A percentile compares a stretch with the other conserved stretches of the same genome.
phyloP scores from a whole-genome alignment of 495 filamentous ascomycete genomes.

The Aspergillus kassunensis region DNA sequence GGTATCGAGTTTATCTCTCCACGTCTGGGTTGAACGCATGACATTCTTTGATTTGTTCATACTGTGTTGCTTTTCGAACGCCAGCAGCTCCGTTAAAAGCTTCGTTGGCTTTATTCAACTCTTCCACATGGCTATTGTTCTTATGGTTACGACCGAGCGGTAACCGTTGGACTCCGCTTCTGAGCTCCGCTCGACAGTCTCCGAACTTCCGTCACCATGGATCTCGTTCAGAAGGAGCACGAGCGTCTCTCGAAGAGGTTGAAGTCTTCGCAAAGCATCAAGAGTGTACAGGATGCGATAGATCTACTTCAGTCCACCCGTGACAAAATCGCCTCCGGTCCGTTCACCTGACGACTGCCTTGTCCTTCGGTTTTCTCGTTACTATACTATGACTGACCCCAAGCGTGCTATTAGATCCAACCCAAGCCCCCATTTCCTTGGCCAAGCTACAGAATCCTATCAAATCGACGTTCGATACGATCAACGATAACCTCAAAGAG shows the following conservation, averaged over 20 bases:
- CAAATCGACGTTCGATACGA: slow-evolving; percentile 68
- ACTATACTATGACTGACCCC: slow-evolving; percentile 11
- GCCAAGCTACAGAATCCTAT: slow-evolving; percentile 81
- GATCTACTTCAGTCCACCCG: slow-evolving; percentile 68
- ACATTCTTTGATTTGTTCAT: not conserved
- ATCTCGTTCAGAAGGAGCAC: slow-evolving; percentile 68
- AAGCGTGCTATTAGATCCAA: slow-evolving; percentile 53
- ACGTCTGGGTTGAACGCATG: not conserved
- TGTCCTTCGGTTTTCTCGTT: slow-evolving; percentile 1
- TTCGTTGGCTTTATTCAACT: not conserved
- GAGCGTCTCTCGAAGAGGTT: slow-evolving; percentile 62
- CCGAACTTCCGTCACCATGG: slow-evolving; percentile 48
- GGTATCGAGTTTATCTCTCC: not conserved
- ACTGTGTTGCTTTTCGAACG: too few species aligned
- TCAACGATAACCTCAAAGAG: slow-evolving; percentile 76
- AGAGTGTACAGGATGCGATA: slow-evolving; percentile 77
- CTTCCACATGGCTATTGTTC: slow-evolving; percentile 18
- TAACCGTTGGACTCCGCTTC: slow-evolving; percentile 24
- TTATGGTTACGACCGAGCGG: slow-evolving; percentile 17
- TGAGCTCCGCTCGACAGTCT: slow-evolving; percentile 10
- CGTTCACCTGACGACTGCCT: slow-evolving; percentile 12
- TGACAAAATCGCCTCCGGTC: slow-evolving; percentile 64
- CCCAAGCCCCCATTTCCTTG: slow-evolving; percentile 63
- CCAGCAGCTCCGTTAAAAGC: too few species aligned
- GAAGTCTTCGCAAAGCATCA: slow-evolving; percentile 64